These are phyloP conservation scores for Sungouiella thailandica DNA, from an alignment of 805 yeast genomes.

Conservation along the genomic window DNA sequence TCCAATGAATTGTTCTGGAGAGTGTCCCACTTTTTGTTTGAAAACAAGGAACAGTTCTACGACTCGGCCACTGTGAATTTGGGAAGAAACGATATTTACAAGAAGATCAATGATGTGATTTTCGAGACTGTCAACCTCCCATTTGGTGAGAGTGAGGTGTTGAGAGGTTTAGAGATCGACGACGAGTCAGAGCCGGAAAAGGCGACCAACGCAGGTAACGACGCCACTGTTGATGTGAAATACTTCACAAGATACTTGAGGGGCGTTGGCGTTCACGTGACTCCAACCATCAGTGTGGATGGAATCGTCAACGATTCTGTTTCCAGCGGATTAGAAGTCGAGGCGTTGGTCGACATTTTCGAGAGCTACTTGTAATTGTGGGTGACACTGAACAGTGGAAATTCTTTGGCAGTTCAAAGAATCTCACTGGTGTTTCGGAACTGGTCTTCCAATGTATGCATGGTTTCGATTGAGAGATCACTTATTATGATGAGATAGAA, in stretches of 20 bases:
- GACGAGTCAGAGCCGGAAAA: constrained; percentile 17
- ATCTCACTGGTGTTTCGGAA: too few species aligned
- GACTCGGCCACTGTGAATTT: constrained; percentile 55
- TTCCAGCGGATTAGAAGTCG: constrained; percentile 57
- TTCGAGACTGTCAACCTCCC: constrained; percentile 24
- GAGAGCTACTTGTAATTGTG: constrained; percentile 18
- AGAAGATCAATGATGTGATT: constrained; percentile 32
- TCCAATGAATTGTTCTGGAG: constrained; percentile 36
- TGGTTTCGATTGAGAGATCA: too few species aligned
- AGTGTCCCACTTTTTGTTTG: constrained; percentile 52
- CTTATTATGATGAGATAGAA: too few species aligned
- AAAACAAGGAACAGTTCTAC: constrained; percentile 48
- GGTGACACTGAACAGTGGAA: too few species aligned
- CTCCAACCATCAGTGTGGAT: constrained; percentile 71
- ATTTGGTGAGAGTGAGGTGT: constrained; percentile 24
- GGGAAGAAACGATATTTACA: constrained; percentile 53
- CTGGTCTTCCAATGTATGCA: too few species aligned
- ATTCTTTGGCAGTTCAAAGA: too few species aligned
- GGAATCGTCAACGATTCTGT: constrained; percentile 57
- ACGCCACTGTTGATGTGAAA: constrained; percentile 58
- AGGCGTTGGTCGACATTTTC: constrained; percentile 38
- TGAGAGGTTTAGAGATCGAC: constrained; percentile 35
- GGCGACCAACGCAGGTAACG: constrained; percentile 52
- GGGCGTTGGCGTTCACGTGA: constrained; percentile 77
- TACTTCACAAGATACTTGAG: constrained; percentile 69